Conservation (phyloP, 768 basidiomycete genomes). For the Exidia glandulosa region DNA sequence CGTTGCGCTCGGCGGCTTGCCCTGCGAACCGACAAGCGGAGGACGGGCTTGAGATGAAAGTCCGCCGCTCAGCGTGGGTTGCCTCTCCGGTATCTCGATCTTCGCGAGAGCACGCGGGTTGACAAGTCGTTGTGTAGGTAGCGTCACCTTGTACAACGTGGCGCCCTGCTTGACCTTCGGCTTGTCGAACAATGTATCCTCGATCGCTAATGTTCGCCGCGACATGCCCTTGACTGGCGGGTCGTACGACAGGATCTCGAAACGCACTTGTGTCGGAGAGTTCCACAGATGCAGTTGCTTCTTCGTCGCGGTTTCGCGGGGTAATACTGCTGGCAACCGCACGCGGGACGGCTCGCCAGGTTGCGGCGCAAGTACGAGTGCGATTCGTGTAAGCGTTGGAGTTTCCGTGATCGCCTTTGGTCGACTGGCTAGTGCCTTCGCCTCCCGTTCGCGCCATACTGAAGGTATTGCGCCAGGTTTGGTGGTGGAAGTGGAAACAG, state of each 20-base stretch:
- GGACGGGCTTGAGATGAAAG: not conserved
- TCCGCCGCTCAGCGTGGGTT: not conserved
- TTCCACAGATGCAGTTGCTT: constrained; percentile 37
- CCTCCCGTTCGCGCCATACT: not conserved
- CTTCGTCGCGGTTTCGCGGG: constrained; percentile 34
- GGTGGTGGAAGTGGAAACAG: not conserved
- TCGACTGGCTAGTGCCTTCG: not conserved
- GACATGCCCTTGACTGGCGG: constrained; percentile 60
- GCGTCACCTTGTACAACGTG: not conserved
- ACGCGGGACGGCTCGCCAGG: not conserved
- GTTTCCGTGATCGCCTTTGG: not conserved
- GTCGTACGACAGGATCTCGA: constrained; percentile 60
- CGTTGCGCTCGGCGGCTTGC: not conserved
- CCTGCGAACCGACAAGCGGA: not conserved
- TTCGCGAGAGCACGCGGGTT: constrained; percentile 1
- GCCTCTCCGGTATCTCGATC: not conserved
- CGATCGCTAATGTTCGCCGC: constrained; percentile 48
- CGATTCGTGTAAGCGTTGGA: not conserved
- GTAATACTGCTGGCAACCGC: constrained; percentile 4
- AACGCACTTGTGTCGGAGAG: constrained; percentile 31
- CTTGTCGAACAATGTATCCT: constrained; percentile 52
- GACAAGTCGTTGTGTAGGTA: constrained; percentile 14
- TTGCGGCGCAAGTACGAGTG: not conserved
- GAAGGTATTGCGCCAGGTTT: not conserved
- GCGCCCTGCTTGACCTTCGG: not conserved